Evolutionary conservation across 1,139 yeast genomes (phyloP).

Genomic region (Pichia sp.): DNA sequence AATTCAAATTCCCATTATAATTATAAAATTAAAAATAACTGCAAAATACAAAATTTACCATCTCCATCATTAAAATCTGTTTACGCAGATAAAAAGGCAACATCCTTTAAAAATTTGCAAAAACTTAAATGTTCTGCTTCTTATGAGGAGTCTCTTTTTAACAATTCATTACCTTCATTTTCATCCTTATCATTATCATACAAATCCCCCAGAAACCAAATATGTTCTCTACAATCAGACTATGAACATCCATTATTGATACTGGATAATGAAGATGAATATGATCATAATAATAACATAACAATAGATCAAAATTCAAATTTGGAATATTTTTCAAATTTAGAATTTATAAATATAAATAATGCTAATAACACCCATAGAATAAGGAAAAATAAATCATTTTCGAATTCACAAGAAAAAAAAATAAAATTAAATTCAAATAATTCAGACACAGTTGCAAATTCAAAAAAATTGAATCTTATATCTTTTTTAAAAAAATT

Average conservation of each 20-base stretch:
- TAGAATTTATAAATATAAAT: too few relatives aligned
- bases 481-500: slow-evolving; percentile 2
- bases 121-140: neutral
- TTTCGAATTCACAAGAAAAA: too few relatives aligned
- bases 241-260: slow-evolving; percentile 5
- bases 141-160: neutral
- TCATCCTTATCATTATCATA: neutral
- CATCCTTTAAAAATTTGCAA: slow-evolving; percentile 2
- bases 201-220: neutral
- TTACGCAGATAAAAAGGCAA: slow-evolving; percentile 5
- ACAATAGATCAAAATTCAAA: too few relatives aligned
- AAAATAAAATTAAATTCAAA: too few relatives aligned
- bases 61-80: slow-evolving; percentile 12
- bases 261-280: neutral
- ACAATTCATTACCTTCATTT: neutral
- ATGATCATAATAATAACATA: neutral
- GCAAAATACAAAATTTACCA: too few relatives aligned
- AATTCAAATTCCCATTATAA: neutral
- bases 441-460: too few relatives aligned
- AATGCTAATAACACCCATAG: too few relatives aligned
- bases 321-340: too few relatives aligned
- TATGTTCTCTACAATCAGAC: neutral
- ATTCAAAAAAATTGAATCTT: neutral
- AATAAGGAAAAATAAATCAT: too few relatives aligned
- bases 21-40: neutral